Percentiles rank a stretch among this genome's conserved stretches.
Evolutionary conservation across 1,284 basidiomycete species (phyloP).

Genomic region (Malassezia sympodialis): DNA sequence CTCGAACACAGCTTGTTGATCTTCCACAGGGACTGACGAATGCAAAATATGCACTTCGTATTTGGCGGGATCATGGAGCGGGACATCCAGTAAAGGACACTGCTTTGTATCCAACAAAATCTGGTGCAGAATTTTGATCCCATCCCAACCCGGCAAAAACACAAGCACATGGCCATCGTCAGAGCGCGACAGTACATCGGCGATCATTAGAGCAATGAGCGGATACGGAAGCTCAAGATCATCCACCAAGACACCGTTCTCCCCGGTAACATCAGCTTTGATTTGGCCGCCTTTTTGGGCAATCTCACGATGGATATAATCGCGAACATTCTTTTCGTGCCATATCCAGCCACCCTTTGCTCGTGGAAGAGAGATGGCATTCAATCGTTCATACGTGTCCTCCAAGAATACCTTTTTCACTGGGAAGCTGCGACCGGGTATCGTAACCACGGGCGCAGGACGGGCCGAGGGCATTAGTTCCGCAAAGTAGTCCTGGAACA

Average conservation of each 20-base stretch:
- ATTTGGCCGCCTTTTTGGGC: constrained; percentile 21
- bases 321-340: constrained; percentile 62
- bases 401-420: constrained; percentile 74
- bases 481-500: constrained; percentile 80
- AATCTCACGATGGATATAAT: constrained; percentile 64
- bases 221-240: constrained; percentile 75
- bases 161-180: constrained; percentile 81
- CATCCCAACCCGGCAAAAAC: constrained; percentile 85
- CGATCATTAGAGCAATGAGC: constrained; percentile 70
- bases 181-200: constrained; percentile 65
- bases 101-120: constrained; percentile 54
- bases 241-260: constrained; percentile 51
- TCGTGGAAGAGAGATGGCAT: constrained; percentile 31
- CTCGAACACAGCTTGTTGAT: constrained; percentile 80
- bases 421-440: constrained; percentile 87
- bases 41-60: constrained; percentile 80
- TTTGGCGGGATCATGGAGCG: constrained; percentile 47
- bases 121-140: constrained; percentile 71
- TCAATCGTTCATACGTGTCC: constrained; percentile 56
- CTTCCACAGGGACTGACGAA: constrained; percentile 75
- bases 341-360: constrained; percentile 60
- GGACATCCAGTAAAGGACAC: constrained; percentile 50
- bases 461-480: constrained; percentile 49
- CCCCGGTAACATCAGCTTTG: not conserved
- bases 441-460: constrained; percentile 66